Evolutionary conservation across 106 monocot species (phyloP), one percentile per base, ranked within the genome.

Genomic region (Apostasia ramifera): DNA sequence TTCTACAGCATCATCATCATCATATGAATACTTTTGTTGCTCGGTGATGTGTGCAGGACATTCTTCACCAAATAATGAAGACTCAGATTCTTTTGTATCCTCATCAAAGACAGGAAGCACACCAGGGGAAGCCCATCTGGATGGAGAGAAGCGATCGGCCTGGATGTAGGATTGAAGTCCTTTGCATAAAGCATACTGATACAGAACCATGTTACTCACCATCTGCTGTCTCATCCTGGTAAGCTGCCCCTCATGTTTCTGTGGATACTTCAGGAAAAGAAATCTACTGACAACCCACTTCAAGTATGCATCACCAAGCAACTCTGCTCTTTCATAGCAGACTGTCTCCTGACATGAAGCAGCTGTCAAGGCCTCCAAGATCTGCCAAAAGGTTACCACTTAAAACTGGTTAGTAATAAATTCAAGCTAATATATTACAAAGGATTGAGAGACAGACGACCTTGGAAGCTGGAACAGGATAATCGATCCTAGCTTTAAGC

Each of bases 251-350:
- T 92, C 97, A 64, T 98, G 97, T 67, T 98, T 98, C 71, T 92
- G 92, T 12, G 92, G 92, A 68, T 90, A 90, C 74, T 90, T 92
- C 52, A 98, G 90, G 70, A 98, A 98, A 71, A 98, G 92, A 70
- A 85, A 93, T 66, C 71, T 92, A 69, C 97, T 98, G n/a, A 98
- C 97, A 41, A 98, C 97, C 97, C 97, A 98, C 57, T 98, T 98
- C 43, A 98, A 79, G 73, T 98, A 92, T 49, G 92, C 92, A 89
- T 98, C 97, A 49, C 97, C 97, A 11, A 98, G 69, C n/a, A 98
- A 78, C 78, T 98, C 97, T 61, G 89, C 92, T 81, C 97, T 78
- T 73, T 98, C 97, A 76, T 92, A 98, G 74, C 97, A 92, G 64
- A 85, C 89, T 15, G 92, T 89, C 73, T 98, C 97, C 75, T 92